These are phyloP conservation scores for Monosiga brevicollis DNA, from an alignment of 78 protist genomes.

Conservation along the genomic window DNA sequence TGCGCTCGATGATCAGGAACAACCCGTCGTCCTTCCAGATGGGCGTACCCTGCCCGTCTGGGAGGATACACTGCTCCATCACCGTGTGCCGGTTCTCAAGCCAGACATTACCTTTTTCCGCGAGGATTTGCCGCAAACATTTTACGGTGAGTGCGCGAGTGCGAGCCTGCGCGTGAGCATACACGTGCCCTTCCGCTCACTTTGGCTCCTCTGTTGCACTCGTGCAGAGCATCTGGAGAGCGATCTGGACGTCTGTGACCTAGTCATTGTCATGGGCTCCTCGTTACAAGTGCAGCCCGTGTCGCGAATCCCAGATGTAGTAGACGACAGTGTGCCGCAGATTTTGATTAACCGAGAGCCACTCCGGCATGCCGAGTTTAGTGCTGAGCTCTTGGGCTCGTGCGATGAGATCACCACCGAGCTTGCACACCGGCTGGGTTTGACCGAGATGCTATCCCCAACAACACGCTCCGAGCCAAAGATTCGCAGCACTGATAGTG, in stretches of 20 bases:
- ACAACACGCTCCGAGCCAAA: no score
- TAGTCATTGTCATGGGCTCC: slow-evolving; percentile 32
- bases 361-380: slow-evolving; percentile 2
- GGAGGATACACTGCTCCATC: neutral
- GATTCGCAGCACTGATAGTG: no score
- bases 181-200: neutral
- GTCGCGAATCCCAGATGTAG: neutral
- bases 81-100: neutral
- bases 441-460: no score
- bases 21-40: no score
- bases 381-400: slow-evolving; percentile 6
- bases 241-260: slow-evolving; percentile 10
- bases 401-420: neutral
- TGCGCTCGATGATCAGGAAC: no score
- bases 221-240: neutral
- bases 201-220: no score
- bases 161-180: neutral
- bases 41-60: no score
- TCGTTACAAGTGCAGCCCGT: slow-evolving; percentile 21
- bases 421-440: neutral
- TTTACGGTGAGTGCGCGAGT: no score
- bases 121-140: slow-evolving; percentile 17
- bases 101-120: slow-evolving; percentile 42
- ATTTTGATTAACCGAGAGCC: slow-evolving; percentile 48
- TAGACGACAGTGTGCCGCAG: neutral